Conservation (phyloP, 441 rosid species). For the Cnidoscolus chayamansa region DNA sequence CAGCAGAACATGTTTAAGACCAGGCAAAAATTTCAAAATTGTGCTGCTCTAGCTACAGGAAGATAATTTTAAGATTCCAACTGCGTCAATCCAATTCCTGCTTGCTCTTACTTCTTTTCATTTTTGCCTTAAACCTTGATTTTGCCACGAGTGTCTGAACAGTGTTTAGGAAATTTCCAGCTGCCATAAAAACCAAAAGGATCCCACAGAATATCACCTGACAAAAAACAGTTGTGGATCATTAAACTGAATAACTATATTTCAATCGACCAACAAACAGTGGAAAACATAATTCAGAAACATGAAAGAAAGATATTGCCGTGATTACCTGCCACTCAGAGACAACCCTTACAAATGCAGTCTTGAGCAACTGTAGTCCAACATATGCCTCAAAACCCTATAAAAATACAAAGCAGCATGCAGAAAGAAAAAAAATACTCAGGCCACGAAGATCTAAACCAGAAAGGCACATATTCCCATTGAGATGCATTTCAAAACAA, state of each 20-base stretch:
- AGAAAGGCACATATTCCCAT: not conserved
- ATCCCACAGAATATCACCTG: conserved; percentile 81
- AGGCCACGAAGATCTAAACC: conserved; percentile 7
- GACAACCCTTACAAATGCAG: conserved; percentile 67
- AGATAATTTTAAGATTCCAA: conserved; percentile 16
- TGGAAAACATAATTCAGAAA: not conserved
- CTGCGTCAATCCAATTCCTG: conserved; percentile 42
- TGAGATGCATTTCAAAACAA: conserved; percentile 1
- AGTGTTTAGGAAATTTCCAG: conserved; percentile 84
- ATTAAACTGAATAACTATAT: conserved; percentile 1
- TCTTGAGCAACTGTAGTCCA: conserved; percentile 76
- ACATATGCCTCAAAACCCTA: conserved; percentile 96
- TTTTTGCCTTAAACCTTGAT: conserved; percentile 95
- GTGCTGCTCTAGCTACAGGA: conserved; percentile 27
- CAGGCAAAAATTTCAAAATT: conserved; percentile 18
- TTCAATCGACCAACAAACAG: not conserved
- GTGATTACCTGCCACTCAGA: conserved; percentile 85
- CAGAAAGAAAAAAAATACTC: not conserved
- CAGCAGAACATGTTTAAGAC: conserved; percentile 24
- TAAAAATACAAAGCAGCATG: conserved; percentile 21
- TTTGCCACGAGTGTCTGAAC: conserved; percentile 78
- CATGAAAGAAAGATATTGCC: not conserved
- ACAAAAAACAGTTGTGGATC: conserved; percentile 20
- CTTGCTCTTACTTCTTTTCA: conserved; percentile 84
- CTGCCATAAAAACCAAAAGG: conserved; percentile 84